Evolutionary conservation across 306 rosid species (phyloP), one percentile per base, ranked within the genome.

Genomic region (Mimosa bimucronata): DNA sequence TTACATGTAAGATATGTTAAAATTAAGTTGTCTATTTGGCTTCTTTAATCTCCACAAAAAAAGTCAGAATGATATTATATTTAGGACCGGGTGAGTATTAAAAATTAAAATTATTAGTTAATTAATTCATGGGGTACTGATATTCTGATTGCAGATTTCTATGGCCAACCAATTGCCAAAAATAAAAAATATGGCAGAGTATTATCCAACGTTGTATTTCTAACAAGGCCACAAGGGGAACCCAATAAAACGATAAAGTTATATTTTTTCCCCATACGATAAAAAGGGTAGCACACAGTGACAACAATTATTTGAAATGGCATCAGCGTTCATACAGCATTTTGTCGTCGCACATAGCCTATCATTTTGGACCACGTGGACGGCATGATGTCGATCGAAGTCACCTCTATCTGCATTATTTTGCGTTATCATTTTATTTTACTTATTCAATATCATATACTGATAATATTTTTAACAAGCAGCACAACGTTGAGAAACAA

Each of bases 361-460:
- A 30, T 52, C 78, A 9, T 55, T 12, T 74, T 74, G 15, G 38
- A 74, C 78, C 50, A 21, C 18, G 44, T 6, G 23, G 25, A 55
- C 5, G 16, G 29, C 38, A 10, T 34, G 77, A 73, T 73, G 77
- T 53, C 30, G 77, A 73, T 73, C 16, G 15, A 48, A 73, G 21
- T 52, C 66, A 53, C 34, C 42, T 34, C 2, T 67, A 14, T 2
- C 15, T 7, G 60, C 77, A n/a, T 55, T 74, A 53, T 73, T 31
- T 19, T 50, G 11, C 53, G 12, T 15, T 25, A 0, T 46, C 9
- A 21, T n/a, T 21, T 68, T 10, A 5, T 50, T 50, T 50, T 48
- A 34, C 5, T 16, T 48, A 46, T 15, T 46, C 53, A 15, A 46
- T 48, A 11, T 38, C 60, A 52, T 66, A 48, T 48, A 48, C 3